phyloP scores from a whole-genome alignment of 352 stramenopile genomes.

The Pythium rhizo-oryzae region DNA sequence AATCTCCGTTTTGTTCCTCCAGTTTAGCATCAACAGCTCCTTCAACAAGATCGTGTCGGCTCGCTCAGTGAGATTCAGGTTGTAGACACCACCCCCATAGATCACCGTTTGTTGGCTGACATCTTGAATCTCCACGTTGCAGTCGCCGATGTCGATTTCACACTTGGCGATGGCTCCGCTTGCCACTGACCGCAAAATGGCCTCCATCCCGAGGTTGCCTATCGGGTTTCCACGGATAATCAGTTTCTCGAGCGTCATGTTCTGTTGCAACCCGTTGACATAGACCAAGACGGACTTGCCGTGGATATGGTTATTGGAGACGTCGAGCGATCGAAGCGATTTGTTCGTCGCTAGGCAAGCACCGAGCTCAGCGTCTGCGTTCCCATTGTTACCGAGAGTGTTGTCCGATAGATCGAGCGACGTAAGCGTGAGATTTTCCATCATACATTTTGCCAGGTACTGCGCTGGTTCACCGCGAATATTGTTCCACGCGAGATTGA shows the following conservation, averaged over 20 bases:
- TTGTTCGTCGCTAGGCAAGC: constrained; percentile 69
- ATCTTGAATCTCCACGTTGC: constrained; percentile 68
- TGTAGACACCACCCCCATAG: constrained; percentile 54
- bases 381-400: constrained; percentile 68
- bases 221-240: constrained; percentile 73
- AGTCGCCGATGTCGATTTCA: constrained; percentile 64
- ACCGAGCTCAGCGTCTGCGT: constrained; percentile 62
- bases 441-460: constrained; percentile 66
- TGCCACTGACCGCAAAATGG: constrained; percentile 55
- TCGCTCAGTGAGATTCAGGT: constrained; percentile 52
- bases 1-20: constrained; percentile 62
- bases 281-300: constrained; percentile 63
- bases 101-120: constrained; percentile 45
- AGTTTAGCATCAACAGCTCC: constrained; percentile 57
- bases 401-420: constrained; percentile 74
- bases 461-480: constrained; percentile 68
- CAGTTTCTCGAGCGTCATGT: constrained; percentile 51
- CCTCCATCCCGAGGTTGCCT: constrained; percentile 56
- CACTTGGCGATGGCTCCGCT: constrained; percentile 51
- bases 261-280: constrained; percentile 63
- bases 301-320: constrained; percentile 74
- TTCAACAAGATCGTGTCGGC: constrained; percentile 55
- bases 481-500: constrained; percentile 81
- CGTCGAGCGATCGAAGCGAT: constrained; percentile 55
- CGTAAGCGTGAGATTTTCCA: constrained; percentile 69